phyloP scores from a whole-genome alignment of 352 stramenopile species.

The Pythium aristosporum region DNA sequence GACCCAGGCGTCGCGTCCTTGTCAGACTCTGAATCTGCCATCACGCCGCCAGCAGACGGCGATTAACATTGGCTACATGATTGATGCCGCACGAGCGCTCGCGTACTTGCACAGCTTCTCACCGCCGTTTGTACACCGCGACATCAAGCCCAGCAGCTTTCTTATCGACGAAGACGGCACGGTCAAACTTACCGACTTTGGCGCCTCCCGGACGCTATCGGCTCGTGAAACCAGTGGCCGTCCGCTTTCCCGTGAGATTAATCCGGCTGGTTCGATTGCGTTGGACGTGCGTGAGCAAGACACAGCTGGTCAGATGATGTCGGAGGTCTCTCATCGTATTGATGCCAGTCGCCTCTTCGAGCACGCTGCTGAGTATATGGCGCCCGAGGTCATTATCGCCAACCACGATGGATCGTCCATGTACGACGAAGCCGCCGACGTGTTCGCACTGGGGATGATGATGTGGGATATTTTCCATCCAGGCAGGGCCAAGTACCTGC shows the following conservation, averaged over 20 bases:
- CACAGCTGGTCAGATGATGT: too few species aligned
- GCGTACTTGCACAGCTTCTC: slow-evolving; percentile 61
- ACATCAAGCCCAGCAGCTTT: slow-evolving; percentile 66
- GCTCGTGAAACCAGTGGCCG: not conserved
- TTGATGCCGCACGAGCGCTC: slow-evolving; percentile 42
- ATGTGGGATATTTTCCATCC: slow-evolving; percentile 54
- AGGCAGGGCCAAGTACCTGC: slow-evolving; percentile 3
- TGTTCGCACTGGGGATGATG: slow-evolving; percentile 49
- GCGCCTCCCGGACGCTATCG: slow-evolving; percentile 33
- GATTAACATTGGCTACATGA: slow-evolving; percentile 38
- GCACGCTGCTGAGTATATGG: slow-evolving; percentile 38
- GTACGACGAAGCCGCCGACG: slow-evolving; percentile 47
- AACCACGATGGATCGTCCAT: slow-evolving; percentile 15
- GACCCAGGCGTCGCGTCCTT: not conserved
- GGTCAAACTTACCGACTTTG: slow-evolving; percentile 67
- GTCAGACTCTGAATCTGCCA: too few species aligned
- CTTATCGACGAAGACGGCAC: slow-evolving; percentile 36
- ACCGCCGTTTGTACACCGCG: slow-evolving; percentile 45
- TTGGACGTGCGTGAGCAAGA: slow-evolving; percentile 48
- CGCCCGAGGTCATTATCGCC: slow-evolving; percentile 48
- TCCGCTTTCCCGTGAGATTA: too few species aligned
- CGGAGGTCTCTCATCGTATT: too few species aligned
- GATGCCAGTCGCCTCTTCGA: not conserved
- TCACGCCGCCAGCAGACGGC: slow-evolving; percentile 30
- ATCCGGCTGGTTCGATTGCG: slow-evolving; percentile 1